phyloP scores from a whole-genome alignment of 1,284 basidiomycete species.

The Ceratobasidium sp. region DNA sequence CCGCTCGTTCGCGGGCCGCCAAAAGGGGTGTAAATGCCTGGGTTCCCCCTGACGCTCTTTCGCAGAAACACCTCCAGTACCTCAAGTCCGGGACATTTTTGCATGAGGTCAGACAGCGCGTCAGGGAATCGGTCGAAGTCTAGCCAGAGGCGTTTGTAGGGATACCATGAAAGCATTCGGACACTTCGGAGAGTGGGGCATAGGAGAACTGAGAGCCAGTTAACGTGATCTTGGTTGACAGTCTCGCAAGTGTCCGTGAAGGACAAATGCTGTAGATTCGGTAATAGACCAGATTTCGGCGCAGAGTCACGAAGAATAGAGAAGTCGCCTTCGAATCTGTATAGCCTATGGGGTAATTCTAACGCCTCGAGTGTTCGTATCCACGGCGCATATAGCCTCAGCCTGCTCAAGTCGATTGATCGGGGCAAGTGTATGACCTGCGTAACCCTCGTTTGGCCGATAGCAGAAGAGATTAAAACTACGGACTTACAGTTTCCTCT shows the following conservation, averaged over 20 bases:
- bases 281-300: not conserved
- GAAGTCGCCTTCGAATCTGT: not conserved
- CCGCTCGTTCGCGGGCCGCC: no score
- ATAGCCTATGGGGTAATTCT: not conserved
- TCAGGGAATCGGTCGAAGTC: not conserved
- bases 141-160: not conserved
- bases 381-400: not conserved
- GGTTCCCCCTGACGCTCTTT: not conserved
- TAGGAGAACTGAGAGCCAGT: slow-evolving; percentile 6
- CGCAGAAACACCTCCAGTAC: not conserved
- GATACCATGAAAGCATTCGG: not conserved
- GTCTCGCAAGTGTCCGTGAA: not conserved
- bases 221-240: not conserved
- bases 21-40: not conserved
- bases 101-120: not conserved
- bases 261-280: not conserved
- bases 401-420: not conserved
- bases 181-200: not conserved
- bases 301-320: not conserved
- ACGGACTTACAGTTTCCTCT: not conserved
- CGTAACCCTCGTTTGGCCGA: not conserved
- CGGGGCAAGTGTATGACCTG: not conserved
- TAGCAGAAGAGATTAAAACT: not conserved
- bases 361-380: not conserved
- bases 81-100: not conserved